Conservation (phyloP, 805 yeast species). For the Crinitomyces ghanaensis region DNA sequence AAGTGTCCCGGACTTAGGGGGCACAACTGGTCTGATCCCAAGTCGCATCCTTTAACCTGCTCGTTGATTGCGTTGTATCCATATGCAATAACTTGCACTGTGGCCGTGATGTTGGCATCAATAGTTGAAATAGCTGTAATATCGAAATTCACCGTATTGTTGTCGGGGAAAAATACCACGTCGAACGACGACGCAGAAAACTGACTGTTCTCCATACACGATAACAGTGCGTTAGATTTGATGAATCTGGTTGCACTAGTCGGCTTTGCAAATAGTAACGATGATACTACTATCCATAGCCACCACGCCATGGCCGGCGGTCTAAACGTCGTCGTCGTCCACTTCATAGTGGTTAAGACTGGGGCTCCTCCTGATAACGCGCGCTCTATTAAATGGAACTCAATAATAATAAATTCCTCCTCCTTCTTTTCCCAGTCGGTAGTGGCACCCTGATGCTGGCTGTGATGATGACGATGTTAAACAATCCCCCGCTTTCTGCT, state of each 20-base stretch:
- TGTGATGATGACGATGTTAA: too few relatives aligned
- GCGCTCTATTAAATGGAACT: too few relatives aligned
- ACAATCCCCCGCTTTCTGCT: too few relatives aligned
- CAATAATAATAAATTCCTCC: too few relatives aligned
- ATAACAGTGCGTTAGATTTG: conserved; percentile 65
- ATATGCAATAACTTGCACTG: conserved; percentile 68
- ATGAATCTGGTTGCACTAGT: conserved; percentile 27
- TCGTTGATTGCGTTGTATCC: conserved; percentile 61
- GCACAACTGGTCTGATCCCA: conserved; percentile 51
- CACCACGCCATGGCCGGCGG: too few relatives aligned
- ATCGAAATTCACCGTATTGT: conserved; percentile 53
- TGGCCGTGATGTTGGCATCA: conserved; percentile 54
- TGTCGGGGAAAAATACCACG: conserved; percentile 66
- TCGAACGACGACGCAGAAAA: conserved; percentile 64
- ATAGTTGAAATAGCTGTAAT: conserved; percentile 61
- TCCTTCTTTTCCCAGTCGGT: too few relatives aligned
- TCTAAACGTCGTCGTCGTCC: too few relatives aligned
- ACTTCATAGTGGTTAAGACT: too few relatives aligned
- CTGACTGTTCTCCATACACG: conserved; percentile 71
- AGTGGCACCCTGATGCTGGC: too few relatives aligned
- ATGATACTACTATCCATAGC: background rate
- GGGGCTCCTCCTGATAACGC: too few relatives aligned
- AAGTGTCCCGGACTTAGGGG: conserved; percentile 76
- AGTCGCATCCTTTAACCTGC: conserved; percentile 48
- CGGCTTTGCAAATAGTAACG: background rate